Percentiles rank a stretch among this genome's conserved stretches.
Evolutionary conservation across 345 rosid species (phyloP).

Genomic region (Citrus reticulata): DNA sequence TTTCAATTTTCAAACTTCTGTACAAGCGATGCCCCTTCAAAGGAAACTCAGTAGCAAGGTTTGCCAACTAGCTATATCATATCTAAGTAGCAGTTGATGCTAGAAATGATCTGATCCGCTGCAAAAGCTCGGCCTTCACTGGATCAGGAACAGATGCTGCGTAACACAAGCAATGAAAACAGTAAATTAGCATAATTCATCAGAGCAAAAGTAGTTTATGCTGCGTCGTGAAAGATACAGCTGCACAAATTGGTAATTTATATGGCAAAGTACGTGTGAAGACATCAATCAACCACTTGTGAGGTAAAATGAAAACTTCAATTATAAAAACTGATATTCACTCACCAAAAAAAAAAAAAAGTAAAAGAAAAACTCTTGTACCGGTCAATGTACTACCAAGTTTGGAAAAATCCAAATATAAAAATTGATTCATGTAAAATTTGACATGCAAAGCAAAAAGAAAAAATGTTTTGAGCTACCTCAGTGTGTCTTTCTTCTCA

Average conservation of each 20-base stretch:
- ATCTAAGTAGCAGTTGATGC: conserved; percentile 19
- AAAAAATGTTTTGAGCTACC: neutral
- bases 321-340: too few relatives aligned
- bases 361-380: neutral
- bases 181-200: neutral
- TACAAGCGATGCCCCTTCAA: too few relatives aligned
- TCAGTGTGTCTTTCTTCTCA: neutral
- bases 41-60: too few relatives aligned
- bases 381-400: neutral
- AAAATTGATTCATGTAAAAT: neutral
- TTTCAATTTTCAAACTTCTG: too few relatives aligned
- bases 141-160: conserved; percentile 73
- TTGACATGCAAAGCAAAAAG: neutral
- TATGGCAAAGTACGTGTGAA: too few relatives aligned
- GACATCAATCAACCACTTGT: neutral
- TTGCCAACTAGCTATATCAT: neutral
- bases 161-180: conserved; percentile 7
- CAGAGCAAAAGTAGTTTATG: neutral
- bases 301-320: neutral
- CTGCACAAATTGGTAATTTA: too few relatives aligned
- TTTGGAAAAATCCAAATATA: neutral
- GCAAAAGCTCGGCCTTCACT: conserved; percentile 67
- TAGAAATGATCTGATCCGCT: conserved; percentile 55
- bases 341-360: too few relatives aligned
- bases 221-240: too few relatives aligned